A percentile compares a stretch with the other conserved stretches of the same genome.
phyloP scores from a whole-genome alignment of 768 basidiomycete genomes.

The Mycena haematopus region DNA sequence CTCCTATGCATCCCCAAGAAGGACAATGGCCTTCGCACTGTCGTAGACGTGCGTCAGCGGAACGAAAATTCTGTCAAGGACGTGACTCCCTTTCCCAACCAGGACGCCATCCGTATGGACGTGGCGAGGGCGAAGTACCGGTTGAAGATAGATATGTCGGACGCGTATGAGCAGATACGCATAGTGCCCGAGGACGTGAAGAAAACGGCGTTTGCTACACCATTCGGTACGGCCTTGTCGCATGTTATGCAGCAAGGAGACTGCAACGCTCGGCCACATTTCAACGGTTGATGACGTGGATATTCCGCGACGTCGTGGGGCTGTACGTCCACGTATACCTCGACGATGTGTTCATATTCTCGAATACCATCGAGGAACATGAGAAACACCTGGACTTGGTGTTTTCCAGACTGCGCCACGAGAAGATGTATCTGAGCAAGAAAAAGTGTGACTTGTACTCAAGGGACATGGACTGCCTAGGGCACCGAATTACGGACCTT shows the following conservation, averaged over 20 bases:
- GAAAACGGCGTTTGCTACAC: constrained; percentile 37
- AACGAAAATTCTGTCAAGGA: too few species aligned
- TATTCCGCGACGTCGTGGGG: constrained; percentile 47
- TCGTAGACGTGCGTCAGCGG: too few species aligned
- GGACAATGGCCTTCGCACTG: too few species aligned
- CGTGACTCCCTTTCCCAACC: too few species aligned
- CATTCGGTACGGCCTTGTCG: background rate
- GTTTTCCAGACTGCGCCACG: constrained; percentile 36
- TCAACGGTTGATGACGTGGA: constrained; percentile 48
- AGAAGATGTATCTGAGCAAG: constrained; percentile 40
- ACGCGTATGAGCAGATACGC: constrained; percentile 44
- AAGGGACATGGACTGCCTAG: constrained; percentile 28
- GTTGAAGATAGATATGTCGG: too few species aligned
- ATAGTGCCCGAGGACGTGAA: constrained; percentile 32
- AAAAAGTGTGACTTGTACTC: constrained; percentile 36
- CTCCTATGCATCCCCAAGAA: too few species aligned
- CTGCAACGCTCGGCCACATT: constrained; percentile 51
- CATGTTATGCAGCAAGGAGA: constrained; percentile 40
- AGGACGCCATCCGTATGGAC: too few species aligned
- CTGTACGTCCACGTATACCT: constrained; percentile 50
- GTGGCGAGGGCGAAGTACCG: too few species aligned
- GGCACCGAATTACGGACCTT: constrained; percentile 30
- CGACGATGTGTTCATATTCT: constrained; percentile 52
- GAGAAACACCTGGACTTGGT: constrained; percentile 39
- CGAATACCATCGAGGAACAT: constrained; percentile 46